phyloP scores from a whole-genome alignment of 176 grass and related monocot genomes.

The Leersia perrieri region DNA sequence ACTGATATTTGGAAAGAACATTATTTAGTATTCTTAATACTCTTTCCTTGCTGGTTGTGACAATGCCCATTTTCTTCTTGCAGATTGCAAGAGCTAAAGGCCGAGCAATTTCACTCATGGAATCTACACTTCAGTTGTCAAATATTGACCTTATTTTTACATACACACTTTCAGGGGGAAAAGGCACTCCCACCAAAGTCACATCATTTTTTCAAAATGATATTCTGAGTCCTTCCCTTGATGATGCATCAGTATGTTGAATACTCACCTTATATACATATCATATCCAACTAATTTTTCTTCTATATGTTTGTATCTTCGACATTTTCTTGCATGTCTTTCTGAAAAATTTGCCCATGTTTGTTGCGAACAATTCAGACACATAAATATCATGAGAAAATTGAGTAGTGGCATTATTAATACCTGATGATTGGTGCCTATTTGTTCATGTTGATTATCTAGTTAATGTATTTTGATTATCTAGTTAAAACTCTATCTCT shows the following conservation, averaged over 20 bases:
- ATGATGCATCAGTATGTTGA: constrained; percentile 59
- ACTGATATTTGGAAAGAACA: constrained; percentile 1
- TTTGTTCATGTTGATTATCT: neutral
- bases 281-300: neutral
- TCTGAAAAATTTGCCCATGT: constrained; percentile 6
- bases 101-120: constrained; percentile 70
- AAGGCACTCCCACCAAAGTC: constrained; percentile 40
- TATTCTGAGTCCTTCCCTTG: constrained; percentile 73
- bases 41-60: neutral
- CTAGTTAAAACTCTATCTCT: constrained; percentile 20
- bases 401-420: neutral
- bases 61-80: constrained; percentile 13
- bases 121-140: constrained; percentile 82
- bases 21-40: constrained; percentile 3
- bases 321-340: neutral
- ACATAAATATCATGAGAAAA: neutral
- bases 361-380: neutral
- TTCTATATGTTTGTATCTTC: constrained; percentile 24
- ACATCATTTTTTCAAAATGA: constrained; percentile 81
- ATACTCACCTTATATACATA: neutral
- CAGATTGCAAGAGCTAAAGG: constrained; percentile 90
- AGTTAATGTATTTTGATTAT: neutral
- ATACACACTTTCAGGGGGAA: constrained; percentile 68
- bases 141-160: constrained; percentile 88
- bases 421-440: neutral